Base-by-base conservation (phyloP, 2,329 filamentous ascomycete genomes). In the Microdochium nivale region DNA sequence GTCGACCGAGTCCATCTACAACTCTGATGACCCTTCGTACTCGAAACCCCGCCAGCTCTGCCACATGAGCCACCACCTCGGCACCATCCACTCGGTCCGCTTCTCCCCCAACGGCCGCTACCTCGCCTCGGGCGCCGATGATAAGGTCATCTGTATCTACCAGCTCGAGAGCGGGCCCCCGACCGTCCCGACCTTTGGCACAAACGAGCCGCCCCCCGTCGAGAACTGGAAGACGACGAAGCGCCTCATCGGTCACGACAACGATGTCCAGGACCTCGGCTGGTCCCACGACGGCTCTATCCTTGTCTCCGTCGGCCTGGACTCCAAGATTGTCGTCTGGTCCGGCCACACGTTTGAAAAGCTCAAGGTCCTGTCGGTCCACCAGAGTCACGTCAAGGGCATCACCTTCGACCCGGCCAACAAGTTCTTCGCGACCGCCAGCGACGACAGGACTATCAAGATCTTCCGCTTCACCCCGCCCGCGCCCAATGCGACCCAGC, bases 61-160 rank as follows among this genome's bases (percentile, higher is more conserved):
- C 60, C 92, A 95, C 63, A 94, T 99, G 83, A 97, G 90, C 80
- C 91, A 97, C 66, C 94, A 99, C 69, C 91, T 95, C 3, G 94
- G 92, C 59, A 97, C 92, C 19, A 96, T 97, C 56, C 92, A 96
- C 70, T 90, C 92, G 0, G 94, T 99, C 56, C 88, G 95, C 59
- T 99, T 97, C 74, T 97, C 94, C 10, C 87, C 90, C 25, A 96
- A 95, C 65, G 89, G 90, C 52, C 90, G 90, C 66, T 99, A 96
- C 67, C 81, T 99, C 50, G 95, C 95, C 32, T 97, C 92, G 11
- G 94, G 94, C 53, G 95, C 95, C 61, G 94, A 99, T 70, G 94
- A 99, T 74, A 96, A 96, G 76, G 92, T 99, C 65, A 95, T 99
- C 58, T 96, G 94, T 70, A 90, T 99, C 58, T 99, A 99, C 70